phyloP scores from a whole-genome alignment of 768 basidiomycete genomes.

The Mycena indigotica region DNA sequence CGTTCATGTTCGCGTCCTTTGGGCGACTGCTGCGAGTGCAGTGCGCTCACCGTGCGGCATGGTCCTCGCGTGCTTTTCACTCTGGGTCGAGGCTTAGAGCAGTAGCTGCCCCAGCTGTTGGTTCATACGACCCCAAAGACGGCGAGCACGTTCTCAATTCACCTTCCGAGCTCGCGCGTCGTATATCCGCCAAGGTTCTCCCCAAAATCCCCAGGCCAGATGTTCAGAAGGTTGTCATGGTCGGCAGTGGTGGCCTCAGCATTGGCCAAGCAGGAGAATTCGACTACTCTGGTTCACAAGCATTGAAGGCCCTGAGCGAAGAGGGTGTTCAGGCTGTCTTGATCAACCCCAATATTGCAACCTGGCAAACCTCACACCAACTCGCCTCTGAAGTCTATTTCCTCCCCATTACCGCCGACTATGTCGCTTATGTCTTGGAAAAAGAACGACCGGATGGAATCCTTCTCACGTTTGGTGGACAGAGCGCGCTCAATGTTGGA shows the following conservation, averaged over 20 bases:
- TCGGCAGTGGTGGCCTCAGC: constrained; percentile 92
- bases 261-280: constrained; percentile 99
- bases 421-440: constrained; percentile 98
- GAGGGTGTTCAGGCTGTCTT: constrained; percentile 93
- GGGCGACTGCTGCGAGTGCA: constrained; percentile 47
- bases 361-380: constrained; percentile 98
- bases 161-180: constrained; percentile 91
- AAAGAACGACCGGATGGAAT: constrained; percentile 98
- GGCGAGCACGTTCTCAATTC: constrained; percentile 85
- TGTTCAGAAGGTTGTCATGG: constrained; percentile 93
- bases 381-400: constrained; percentile 97
- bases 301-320: constrained; percentile 95
- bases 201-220: constrained; percentile 90
- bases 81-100: constrained; percentile 58
- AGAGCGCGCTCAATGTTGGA: constrained; percentile 96
- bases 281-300: constrained; percentile 99
- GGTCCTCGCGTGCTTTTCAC: constrained; percentile 54
- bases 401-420: constrained; percentile 93
- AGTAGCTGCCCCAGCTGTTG: constrained; percentile 75
- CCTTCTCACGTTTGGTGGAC: constrained; percentile 96
- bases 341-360: constrained; percentile 98
- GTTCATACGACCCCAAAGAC: constrained; percentile 64
- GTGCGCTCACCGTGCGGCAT: constrained; percentile 38
- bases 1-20: constrained; percentile 11
- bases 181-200: constrained; percentile 90